A percentile compares a stretch with the other conserved stretches of the same genome.
Evolutionary conservation across 257 asterid species (phyloP).

Genomic region (Paraleonurus japonicus): DNA sequence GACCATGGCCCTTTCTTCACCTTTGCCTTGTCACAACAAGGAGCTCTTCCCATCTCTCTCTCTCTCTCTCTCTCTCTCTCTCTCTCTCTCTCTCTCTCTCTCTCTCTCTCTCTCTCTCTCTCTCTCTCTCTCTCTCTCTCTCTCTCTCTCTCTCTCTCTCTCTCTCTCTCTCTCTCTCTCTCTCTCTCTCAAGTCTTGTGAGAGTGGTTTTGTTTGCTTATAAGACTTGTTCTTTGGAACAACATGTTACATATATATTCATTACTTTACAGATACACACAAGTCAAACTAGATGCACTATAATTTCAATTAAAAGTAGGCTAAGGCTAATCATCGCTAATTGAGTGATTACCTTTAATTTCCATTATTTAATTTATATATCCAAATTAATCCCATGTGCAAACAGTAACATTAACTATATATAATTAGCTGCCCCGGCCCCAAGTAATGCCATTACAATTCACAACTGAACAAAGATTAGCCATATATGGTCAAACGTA

Average conservation of each 20-base stretch:
- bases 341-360: constrained; percentile 26
- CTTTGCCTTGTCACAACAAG: constrained; percentile 78
- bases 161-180: constrained; percentile 3
- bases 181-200: constrained; percentile 10
- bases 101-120: not conserved
- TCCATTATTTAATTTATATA: constrained; percentile 16
- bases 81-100: not conserved
- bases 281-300: constrained; percentile 50
- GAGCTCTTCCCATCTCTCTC: constrained; percentile 75
- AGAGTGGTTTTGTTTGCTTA: constrained; percentile 25
- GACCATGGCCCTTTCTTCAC: constrained; percentile 92
- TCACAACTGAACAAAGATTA: constrained; percentile 27
- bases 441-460: constrained; percentile 11
- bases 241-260: not conserved
- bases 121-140: constrained; percentile 32
- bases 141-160: constrained; percentile 37
- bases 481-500: constrained; percentile 2
- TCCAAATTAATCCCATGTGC: constrained; percentile 24
- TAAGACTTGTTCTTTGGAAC: constrained; percentile 29
- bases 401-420: not conserved
- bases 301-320: constrained; percentile 29
- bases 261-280: constrained; percentile 30
- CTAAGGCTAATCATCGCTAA: constrained; percentile 21
- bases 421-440: not conserved
- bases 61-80: not conserved